phyloP scores from a whole-genome alignment of 768 basidiomycete genomes.

The Collybiopsis luxurians region DNA sequence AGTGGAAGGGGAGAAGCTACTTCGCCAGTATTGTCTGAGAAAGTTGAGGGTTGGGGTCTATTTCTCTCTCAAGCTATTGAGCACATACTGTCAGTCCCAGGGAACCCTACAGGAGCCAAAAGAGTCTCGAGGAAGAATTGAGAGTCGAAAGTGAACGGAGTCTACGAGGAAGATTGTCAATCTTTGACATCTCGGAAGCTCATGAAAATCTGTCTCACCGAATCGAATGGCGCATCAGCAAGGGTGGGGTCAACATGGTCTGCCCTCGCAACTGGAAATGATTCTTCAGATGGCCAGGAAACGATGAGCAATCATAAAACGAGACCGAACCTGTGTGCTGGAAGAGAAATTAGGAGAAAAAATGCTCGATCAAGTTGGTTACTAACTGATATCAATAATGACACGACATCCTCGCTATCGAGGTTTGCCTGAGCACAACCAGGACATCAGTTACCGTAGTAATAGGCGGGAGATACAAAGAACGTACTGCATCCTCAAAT shows the following conservation, averaged over 20 bases:
- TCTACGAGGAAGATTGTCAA: constrained; percentile 24
- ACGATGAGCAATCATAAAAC: not conserved
- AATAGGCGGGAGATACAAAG: not conserved
- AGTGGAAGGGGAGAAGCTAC: constrained; percentile 16
- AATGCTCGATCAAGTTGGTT: no score
- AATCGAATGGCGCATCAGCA: constrained; percentile 9
- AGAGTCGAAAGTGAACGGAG: constrained; percentile 26
- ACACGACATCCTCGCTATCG: constrained; percentile 28
- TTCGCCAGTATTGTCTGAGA: constrained; percentile 18
- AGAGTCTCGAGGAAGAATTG: constrained; percentile 26
- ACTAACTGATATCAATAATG: constrained; percentile 28
- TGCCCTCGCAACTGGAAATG: constrained; percentile 18
- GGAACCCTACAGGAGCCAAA: constrained; percentile 22
- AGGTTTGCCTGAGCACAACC: constrained; percentile 22
- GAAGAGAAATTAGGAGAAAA: not conserved
- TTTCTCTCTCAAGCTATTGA: not conserved
- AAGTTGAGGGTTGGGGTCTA: not conserved
- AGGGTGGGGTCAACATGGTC: constrained; percentile 21
- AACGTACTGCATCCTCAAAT: constrained; percentile 25
- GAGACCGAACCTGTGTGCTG: not conserved
- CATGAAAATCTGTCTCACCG: constrained; percentile 11
- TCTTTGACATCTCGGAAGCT: constrained; percentile 3
- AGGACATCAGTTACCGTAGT: not conserved
- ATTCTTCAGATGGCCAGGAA: no score
- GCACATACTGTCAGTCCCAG: constrained; percentile 17